A percentile compares a stretch with the other conserved stretches of the same genome.
Conservation (phyloP, 306 rosid genomes). For the Nissolia schottii region DNA sequence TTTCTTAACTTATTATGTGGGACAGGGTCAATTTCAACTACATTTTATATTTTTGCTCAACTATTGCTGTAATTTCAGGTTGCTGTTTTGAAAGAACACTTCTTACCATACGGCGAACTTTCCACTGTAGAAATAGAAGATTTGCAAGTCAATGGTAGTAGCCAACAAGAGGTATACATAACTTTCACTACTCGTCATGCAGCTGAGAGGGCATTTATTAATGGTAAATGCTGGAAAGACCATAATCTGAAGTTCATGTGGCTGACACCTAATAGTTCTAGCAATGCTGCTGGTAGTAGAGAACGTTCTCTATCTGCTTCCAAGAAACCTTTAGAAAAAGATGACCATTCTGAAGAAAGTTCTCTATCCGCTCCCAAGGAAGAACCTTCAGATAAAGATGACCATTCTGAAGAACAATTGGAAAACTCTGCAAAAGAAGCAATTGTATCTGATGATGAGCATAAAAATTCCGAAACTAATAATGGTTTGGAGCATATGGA, state of each 20-base stretch:
- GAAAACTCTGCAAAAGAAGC: slow-evolving; percentile 28
- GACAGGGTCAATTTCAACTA: not conserved
- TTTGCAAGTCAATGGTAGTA: slow-evolving; percentile 28
- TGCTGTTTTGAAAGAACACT: slow-evolving; percentile 71
- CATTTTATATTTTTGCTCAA: not conserved
- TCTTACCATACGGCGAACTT: slow-evolving; percentile 63
- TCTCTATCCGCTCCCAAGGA: slow-evolving; percentile 50
- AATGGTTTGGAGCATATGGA: slow-evolving; percentile 36
- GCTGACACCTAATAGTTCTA: slow-evolving; percentile 44
- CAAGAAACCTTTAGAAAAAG: slow-evolving; percentile 35
- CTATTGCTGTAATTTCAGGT: slow-evolving; percentile 43
- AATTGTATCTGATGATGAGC: slow-evolving; percentile 37
- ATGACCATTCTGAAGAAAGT: slow-evolving; percentile 42
- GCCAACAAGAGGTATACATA: slow-evolving; percentile 47
- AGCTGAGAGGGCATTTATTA: slow-evolving; percentile 67
- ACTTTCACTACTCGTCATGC: slow-evolving; percentile 59
- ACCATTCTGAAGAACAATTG: slow-evolving; percentile 32
- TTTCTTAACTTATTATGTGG: not conserved
- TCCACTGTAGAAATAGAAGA: slow-evolving; percentile 55
- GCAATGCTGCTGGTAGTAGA: slow-evolving; percentile 36
- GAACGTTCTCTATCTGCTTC: slow-evolving; percentile 51
- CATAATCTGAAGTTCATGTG: slow-evolving; percentile 59
- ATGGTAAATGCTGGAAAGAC: slow-evolving; percentile 78
- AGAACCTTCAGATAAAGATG: slow-evolving; percentile 30
- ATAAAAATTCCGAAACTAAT: slow-evolving; percentile 28